A percentile compares a stretch with the other conserved stretches of the same genome.
Conservation (phyloP, 345 rosid species). For the Gossypium stocksii region DNA sequence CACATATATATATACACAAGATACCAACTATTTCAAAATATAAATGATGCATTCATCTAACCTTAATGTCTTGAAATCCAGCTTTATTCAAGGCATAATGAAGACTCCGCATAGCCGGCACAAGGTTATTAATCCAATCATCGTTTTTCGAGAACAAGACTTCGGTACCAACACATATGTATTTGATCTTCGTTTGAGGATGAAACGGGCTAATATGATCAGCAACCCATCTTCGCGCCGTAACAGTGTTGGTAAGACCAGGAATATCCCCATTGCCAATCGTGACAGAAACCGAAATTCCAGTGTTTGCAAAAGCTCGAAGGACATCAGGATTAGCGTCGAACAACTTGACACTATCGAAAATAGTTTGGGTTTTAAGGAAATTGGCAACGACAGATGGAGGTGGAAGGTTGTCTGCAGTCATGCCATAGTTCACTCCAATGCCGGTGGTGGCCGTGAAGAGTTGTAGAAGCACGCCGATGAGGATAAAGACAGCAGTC, state of each 20-base stretch:
- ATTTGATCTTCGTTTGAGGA: slow-evolving; percentile 62
- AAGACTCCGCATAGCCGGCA: slow-evolving; percentile 68
- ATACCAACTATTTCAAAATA: neutral
- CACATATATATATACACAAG: neutral
- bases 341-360: slow-evolving; percentile 67
- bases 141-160: slow-evolving; percentile 41
- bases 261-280: slow-evolving; percentile 62
- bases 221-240: slow-evolving; percentile 57
- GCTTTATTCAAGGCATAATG: slow-evolving; percentile 54
- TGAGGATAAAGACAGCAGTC: slow-evolving; percentile 23
- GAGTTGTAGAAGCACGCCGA: slow-evolving; percentile 32
- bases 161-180: slow-evolving; percentile 70
- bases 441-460: slow-evolving; percentile 36
- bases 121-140: slow-evolving; percentile 45
- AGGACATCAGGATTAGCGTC: slow-evolving; percentile 62
- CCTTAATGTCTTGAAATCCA: slow-evolving; percentile 64
- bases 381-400: slow-evolving; percentile 65
- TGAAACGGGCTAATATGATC: slow-evolving; percentile 52
- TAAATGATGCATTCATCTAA: slow-evolving; percentile 12
- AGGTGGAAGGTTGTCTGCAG: slow-evolving; percentile 70
- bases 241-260: slow-evolving; percentile 31
- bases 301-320: slow-evolving; percentile 64
- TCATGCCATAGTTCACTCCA: slow-evolving; percentile 80
- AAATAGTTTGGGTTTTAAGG: slow-evolving; percentile 47
- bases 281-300: slow-evolving; percentile 51